Evolutionary conservation across 345 rosid genomes (phyloP).

Genomic region (Populus davidiana): DNA sequence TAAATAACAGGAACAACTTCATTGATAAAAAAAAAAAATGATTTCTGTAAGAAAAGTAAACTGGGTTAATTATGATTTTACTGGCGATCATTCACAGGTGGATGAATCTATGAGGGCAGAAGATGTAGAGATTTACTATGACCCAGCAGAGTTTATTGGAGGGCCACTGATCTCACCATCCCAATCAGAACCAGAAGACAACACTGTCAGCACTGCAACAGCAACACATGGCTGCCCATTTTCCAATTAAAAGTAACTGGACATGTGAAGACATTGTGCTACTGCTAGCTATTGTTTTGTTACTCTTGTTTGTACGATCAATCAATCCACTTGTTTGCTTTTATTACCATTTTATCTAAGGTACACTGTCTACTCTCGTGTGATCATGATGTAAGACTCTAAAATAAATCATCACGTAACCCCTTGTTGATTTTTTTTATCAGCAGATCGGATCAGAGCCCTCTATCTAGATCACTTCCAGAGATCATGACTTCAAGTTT

Average conservation of each 20-base stretch:
- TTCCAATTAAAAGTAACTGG: background rate
- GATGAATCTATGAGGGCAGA: slow-evolving; percentile 65
- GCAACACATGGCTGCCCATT: slow-evolving; percentile 21
- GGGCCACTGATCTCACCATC: slow-evolving; percentile 27
- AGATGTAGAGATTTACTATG: slow-evolving; percentile 64
- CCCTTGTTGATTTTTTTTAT: too few relatives aligned
- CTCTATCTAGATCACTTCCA: too few relatives aligned
- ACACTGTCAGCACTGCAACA: background rate
- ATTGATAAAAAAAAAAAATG: too few relatives aligned
- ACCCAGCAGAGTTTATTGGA: slow-evolving; percentile 64
- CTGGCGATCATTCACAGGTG: slow-evolving; percentile 28
- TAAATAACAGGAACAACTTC: background rate
- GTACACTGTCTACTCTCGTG: too few relatives aligned
- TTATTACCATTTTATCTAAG: too few relatives aligned
- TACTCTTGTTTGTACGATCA: too few relatives aligned
- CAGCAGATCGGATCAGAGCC: too few relatives aligned
- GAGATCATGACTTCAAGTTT: too few relatives aligned
- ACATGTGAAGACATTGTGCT: background rate
- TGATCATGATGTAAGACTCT: too few relatives aligned
- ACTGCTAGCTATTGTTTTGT: too few relatives aligned
- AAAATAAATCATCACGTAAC: too few relatives aligned
- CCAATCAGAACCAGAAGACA: background rate
- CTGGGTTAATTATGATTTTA: background rate
- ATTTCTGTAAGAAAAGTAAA: too few relatives aligned
- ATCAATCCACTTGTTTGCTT: background rate